Evolutionary conservation across 352 stramenopile species (phyloP).

Genomic region (Globisporangium heterothallicum): DNA sequence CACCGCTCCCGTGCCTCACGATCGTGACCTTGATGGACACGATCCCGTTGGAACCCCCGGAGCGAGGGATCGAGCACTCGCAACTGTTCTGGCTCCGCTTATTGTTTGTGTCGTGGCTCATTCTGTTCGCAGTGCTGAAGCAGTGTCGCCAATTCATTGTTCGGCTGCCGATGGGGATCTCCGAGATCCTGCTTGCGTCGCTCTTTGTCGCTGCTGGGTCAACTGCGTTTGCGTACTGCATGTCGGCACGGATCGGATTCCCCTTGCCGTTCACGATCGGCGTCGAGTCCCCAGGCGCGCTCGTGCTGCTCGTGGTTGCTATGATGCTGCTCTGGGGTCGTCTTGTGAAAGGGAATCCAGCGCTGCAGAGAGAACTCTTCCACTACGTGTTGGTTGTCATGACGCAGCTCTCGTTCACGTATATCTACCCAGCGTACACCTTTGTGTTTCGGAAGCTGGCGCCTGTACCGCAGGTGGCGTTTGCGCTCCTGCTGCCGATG

Average conservation of each 20-base stretch:
- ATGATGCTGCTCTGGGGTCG: slow-evolving; percentile 11
- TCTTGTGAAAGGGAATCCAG: background rate
- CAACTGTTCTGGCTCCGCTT: slow-evolving; percentile 9
- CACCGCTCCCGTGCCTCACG: background rate
- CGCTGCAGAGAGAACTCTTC: background rate
- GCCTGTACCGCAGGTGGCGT: slow-evolving; percentile 6
- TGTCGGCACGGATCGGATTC: background rate
- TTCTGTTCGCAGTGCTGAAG: slow-evolving; percentile 1
- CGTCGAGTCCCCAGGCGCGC: background rate
- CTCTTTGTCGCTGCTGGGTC: background rate
- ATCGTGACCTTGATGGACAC: background rate
- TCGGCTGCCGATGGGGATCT: background rate
- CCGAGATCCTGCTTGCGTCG: background rate
- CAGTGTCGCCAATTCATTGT: slow-evolving; percentile 11
- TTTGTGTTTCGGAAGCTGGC: slow-evolving; percentile 22
- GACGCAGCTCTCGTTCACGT: slow-evolving; percentile 1
- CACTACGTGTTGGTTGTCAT: background rate
- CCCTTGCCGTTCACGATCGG: background rate
- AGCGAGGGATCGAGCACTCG: background rate
- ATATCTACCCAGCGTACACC: slow-evolving; percentile 28
- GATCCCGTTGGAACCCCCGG: slow-evolving; percentile 6
- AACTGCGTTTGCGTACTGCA: background rate
- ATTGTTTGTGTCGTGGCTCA: slow-evolving; percentile 2
- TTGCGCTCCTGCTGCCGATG: slow-evolving; percentile 20
- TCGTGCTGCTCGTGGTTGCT: background rate